phyloP scores from a whole-genome alignment of 2,329 filamentous ascomycete genomes.

The Diaporthe australafricana region DNA sequence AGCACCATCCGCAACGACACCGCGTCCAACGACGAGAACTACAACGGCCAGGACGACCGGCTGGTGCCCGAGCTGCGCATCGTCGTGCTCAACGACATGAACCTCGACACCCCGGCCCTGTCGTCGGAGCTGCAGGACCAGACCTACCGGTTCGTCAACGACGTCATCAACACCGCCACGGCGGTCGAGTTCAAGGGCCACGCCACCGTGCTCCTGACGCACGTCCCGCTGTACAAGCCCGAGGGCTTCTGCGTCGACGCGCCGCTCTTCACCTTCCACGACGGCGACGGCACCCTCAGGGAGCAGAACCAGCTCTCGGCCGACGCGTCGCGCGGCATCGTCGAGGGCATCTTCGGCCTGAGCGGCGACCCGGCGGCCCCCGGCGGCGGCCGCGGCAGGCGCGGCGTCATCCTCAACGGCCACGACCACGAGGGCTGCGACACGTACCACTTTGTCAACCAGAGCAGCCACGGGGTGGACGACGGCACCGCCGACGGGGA shows the following conservation, averaged over 20 bases:
- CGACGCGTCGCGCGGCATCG: conserved; percentile 77
- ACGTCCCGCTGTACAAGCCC: conserved; percentile 89
- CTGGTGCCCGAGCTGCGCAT: conserved; percentile 79
- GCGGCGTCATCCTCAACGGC: conserved; percentile 86
- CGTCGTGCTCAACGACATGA: conserved; percentile 91
- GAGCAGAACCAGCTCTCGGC: conserved; percentile 92
- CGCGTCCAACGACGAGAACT: conserved; percentile 49
- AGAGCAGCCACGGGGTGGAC: conserved; percentile 50
- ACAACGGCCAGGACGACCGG: conserved; percentile 59
- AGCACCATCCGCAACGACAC: conserved; percentile 48
- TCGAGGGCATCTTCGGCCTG: conserved; percentile 87
- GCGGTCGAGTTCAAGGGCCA: conserved; percentile 72
- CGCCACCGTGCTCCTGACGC: conserved; percentile 89
- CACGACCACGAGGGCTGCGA: conserved; percentile 98
- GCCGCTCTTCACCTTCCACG: conserved; percentile 85
- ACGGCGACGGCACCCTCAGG: conserved; percentile 74
- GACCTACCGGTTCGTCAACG: conserved; percentile 83
- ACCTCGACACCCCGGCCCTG: conserved; percentile 86
- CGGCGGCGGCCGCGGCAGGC: conserved; percentile 73
- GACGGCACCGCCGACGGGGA: conserved; percentile 52
- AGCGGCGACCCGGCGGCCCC: conserved; percentile 70
- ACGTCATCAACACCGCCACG: conserved; percentile 71
- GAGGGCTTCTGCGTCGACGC: conserved; percentile 85
- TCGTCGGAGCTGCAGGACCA: conserved; percentile 75
- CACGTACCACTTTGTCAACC: conserved; percentile 83